Evolutionary conservation across 345 rosid genomes (phyloP).

Genomic region (Limnanthes douglasii): DNA sequence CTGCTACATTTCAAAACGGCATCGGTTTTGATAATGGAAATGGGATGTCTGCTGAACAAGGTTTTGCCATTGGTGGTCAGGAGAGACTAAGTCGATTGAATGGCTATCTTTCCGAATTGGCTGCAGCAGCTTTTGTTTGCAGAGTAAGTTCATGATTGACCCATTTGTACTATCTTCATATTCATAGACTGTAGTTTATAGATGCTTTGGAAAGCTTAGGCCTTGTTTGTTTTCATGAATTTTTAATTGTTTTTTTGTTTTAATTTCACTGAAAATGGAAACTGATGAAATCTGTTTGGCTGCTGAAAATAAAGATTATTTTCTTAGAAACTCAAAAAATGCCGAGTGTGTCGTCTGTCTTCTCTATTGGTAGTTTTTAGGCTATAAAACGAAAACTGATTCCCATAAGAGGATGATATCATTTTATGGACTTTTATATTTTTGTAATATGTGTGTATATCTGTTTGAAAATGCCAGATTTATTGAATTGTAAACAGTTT

Average conservation of each 20-base stretch:
- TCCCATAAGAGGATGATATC: no score
- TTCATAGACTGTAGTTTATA: no score
- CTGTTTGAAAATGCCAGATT: no score
- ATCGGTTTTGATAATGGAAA: conserved; percentile 60
- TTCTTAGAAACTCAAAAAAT: no score
- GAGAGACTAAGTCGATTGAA: conserved; percentile 58
- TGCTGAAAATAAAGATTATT: no score
- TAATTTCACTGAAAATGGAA: conserved; percentile 1
- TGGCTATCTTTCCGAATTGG: conserved; percentile 83
- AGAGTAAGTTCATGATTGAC: conserved; percentile 27
- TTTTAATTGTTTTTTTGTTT: not conserved
- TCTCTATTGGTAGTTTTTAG: no score
- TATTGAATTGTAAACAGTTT: no score
- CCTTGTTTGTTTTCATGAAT: not conserved
- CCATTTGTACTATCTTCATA: not conserved
- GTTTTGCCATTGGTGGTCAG: conserved; percentile 92
- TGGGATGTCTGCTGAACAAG: conserved; percentile 66
- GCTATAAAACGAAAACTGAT: no score
- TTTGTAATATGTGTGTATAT: no score
- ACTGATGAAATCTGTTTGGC: no score
- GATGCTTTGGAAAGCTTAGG: not conserved
- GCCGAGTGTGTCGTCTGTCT: no score
- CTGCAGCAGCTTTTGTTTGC: conserved; percentile 97
- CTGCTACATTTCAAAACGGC: conserved; percentile 60
- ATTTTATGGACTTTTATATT: no score